phyloP scores from a whole-genome alignment of 352 stramenopile genomes.

The Globisporangium splendens region DNA sequence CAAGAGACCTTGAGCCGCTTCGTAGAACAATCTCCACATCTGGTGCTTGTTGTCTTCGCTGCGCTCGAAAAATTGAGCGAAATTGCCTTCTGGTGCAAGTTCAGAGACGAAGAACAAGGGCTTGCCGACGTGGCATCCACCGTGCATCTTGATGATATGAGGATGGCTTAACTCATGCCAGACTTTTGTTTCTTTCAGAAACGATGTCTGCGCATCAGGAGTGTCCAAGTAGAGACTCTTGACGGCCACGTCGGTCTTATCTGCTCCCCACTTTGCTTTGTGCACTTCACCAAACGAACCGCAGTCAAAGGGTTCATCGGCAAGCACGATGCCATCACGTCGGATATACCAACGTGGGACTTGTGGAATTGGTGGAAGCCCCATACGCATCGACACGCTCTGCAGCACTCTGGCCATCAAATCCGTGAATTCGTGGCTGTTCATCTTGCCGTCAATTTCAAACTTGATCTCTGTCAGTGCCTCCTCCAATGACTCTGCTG shows the following conservation, averaged over 20 bases:
- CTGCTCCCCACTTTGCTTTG: too few species aligned
- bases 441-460: not conserved
- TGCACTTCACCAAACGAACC: too few species aligned
- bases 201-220: conserved; percentile 15
- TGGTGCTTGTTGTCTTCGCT: conserved; percentile 5
- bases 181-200: conserved; percentile 28
- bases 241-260: too few species aligned
- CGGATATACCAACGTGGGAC: conserved; percentile 22
- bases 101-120: conserved; percentile 18
- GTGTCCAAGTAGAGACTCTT: conserved; percentile 19
- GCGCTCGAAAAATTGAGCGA: not conserved
- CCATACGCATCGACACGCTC: not conserved
- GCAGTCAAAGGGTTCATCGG: conserved; percentile 20
- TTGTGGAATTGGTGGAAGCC: conserved; percentile 5
- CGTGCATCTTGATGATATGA: conserved; percentile 37
- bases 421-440: not conserved
- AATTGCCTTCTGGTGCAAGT: not conserved
- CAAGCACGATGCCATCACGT: conserved; percentile 23
- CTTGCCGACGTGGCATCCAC: conserved; percentile 34
- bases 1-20: conserved; percentile 44
- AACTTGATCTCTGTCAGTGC: not conserved
- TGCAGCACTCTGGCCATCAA: not conserved
- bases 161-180: conserved; percentile 33
- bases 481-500: not conserved
- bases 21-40: too few species aligned